A percentile compares a stretch with the other conserved stretches of the same genome.
phyloP scores from a whole-genome alignment of 2,329 filamentous ascomycete species.

The Orbilia javanica region DNA sequence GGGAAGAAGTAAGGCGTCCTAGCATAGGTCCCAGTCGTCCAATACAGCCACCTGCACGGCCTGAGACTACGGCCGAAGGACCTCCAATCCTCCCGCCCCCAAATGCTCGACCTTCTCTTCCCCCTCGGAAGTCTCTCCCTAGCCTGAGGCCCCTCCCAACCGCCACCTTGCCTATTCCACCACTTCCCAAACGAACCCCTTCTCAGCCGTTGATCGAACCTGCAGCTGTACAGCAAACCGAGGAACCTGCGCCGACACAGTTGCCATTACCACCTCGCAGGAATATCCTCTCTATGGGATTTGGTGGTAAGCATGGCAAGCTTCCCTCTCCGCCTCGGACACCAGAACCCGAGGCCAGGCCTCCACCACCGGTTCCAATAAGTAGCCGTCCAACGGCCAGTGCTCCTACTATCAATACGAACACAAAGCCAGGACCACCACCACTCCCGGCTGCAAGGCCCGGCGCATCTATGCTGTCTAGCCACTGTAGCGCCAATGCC shows the following conservation, averaged over 20 bases:
- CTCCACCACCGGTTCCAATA: slow-evolving; percentile 60
- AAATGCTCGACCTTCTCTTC: background rate
- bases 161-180: background rate
- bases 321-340: slow-evolving; percentile 65
- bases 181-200: slow-evolving; percentile 14
- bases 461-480: slow-evolving; percentile 52
- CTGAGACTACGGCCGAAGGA: background rate
- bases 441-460: slow-evolving; percentile 45
- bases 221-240: background rate
- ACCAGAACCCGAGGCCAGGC: slow-evolving; percentile 62
- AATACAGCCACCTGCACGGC: background rate
- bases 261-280: slow-evolving; percentile 21
- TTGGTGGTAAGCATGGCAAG: slow-evolving; percentile 53
- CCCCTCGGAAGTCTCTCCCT: slow-evolving; percentile 20
- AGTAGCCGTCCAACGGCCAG: slow-evolving; percentile 38
- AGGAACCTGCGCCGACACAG: slow-evolving; percentile 4
- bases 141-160: slow-evolving; percentile 3
- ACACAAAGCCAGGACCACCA: slow-evolving; percentile 31
- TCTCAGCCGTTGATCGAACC: background rate
- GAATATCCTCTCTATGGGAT: slow-evolving; percentile 28
- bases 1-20: background rate
- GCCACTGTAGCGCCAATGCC: slow-evolving; percentile 67
- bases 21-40: background rate
- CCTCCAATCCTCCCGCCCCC: background rate
- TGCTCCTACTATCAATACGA: slow-evolving; percentile 33